Percentiles rank a stretch among this genome's conserved stretches.
These are phyloP conservation scores for Salvia hispanica DNA, from an alignment of 257 asterid species.

Conservation along the genomic window DNA sequence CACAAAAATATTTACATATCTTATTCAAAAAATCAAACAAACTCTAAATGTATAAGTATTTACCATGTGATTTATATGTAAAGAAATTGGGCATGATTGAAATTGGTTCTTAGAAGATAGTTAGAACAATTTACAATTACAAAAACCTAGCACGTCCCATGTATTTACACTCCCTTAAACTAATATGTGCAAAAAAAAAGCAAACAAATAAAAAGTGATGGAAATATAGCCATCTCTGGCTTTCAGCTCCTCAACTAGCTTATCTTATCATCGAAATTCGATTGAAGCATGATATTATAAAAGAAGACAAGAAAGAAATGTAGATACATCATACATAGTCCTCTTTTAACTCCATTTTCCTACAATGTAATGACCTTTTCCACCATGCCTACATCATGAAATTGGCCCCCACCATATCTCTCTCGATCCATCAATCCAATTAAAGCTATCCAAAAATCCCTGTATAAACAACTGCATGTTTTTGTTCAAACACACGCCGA, in stretches of 20 bases:
- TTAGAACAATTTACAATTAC: too few relatives aligned
- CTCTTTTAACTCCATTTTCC: constrained; percentile 31
- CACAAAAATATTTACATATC: too few relatives aligned
- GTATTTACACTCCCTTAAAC: too few relatives aligned
- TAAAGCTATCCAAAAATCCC: constrained; percentile 26
- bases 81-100: too few relatives aligned
- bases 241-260: constrained; percentile 39
- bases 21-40: too few relatives aligned
- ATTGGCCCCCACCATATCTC: constrained; percentile 16
- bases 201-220: background rate
- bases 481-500: constrained; percentile 23
- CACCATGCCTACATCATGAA: constrained; percentile 27
- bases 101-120: too few relatives aligned
- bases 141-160: too few relatives aligned
- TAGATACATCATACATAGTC: background rate
- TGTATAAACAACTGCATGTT: constrained; percentile 17
- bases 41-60: too few relatives aligned
- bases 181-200: background rate
- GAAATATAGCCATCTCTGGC: constrained; percentile 37
- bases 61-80: too few relatives aligned
- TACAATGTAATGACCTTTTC: constrained; percentile 24
- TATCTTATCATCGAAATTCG: constrained; percentile 38
- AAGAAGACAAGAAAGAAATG: constrained; percentile 21
- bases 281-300: constrained; percentile 25
- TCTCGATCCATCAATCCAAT: constrained; percentile 25